These are phyloP conservation scores for Naematelia aurantialba DNA, from an alignment of 768 basidiomycete species.

Conservation along the genomic window DNA sequence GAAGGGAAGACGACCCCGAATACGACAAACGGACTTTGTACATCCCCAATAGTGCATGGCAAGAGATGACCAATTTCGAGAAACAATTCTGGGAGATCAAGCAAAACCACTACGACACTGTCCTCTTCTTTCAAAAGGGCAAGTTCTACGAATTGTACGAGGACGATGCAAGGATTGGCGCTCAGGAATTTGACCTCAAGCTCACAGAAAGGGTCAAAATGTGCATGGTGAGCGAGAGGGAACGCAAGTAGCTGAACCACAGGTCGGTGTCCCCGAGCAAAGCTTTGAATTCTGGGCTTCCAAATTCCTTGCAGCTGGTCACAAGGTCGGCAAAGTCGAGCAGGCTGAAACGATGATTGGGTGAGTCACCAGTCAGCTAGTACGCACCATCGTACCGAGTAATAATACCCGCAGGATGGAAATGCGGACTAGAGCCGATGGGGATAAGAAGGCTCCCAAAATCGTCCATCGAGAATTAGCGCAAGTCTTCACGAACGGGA, in stretches of 20 bases:
- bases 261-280: conserved; percentile 94
- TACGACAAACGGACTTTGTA: conserved; percentile 87
- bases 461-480: conserved; percentile 88
- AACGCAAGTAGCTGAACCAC: background rate
- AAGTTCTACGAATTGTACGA: conserved; percentile 68
- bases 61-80: conserved; percentile 86
- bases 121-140: conserved; percentile 98
- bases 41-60: conserved; percentile 74
- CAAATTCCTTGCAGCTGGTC: conserved; percentile 51
- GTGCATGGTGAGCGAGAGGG: conserved; percentile 71
- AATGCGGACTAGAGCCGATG: conserved; percentile 80
- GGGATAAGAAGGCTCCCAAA: conserved; percentile 55
- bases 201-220: conserved; percentile 80
- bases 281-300: conserved; percentile 69
- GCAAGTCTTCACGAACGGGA: conserved; percentile 95
- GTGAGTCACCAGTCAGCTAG: conserved; percentile 23
- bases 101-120: conserved; percentile 94
- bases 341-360: conserved; percentile 96
- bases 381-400: background rate
- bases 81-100: conserved; percentile 81
- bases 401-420: conserved; percentile 57
- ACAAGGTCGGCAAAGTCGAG: conserved; percentile 78
- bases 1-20: conserved; percentile 69
- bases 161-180: conserved; percentile 85
- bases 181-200: conserved; percentile 92